Conservation (phyloP, 495 filamentous ascomycete genomes). For the Aspergillus coremiiformis region DNA sequence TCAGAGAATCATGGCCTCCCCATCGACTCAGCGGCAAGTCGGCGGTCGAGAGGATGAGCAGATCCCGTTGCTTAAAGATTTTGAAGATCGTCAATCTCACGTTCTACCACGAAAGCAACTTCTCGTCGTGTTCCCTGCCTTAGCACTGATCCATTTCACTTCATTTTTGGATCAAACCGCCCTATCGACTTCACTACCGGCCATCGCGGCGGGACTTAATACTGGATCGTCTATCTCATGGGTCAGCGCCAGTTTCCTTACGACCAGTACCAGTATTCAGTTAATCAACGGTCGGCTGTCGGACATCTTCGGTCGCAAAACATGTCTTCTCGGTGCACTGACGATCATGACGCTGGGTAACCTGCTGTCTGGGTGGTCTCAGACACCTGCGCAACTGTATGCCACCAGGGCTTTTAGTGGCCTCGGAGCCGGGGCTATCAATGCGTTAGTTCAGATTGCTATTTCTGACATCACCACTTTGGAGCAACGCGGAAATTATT, state of each 20-base stretch:
- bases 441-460: slow-evolving; percentile 27
- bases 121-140: slow-evolving; percentile 19
- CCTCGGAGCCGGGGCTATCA: slow-evolving; percentile 16
- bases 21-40: neutral
- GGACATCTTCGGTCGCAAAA: slow-evolving; percentile 32
- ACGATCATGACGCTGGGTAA: slow-evolving; percentile 20
- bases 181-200: slow-evolving; percentile 26
- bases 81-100: slow-evolving; percentile 16
- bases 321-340: slow-evolving; percentile 15
- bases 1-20: neutral
- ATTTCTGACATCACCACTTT: slow-evolving; percentile 36
- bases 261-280: slow-evolving; percentile 26
- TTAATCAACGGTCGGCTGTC: slow-evolving; percentile 27
- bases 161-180: slow-evolving; percentile 27
- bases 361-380: slow-evolving; percentile 19
- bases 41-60: neutral
- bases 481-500: slow-evolving; percentile 40
- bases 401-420: slow-evolving; percentile 13
- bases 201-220: slow-evolving; percentile 23
- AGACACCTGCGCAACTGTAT: slow-evolving; percentile 16
- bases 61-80: neutral
- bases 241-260: slow-evolving; percentile 24
- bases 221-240: slow-evolving; percentile 24
- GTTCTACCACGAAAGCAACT: slow-evolving; percentile 14
- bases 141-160: slow-evolving; percentile 21